Evolutionary conservation across 2,329 filamentous ascomycete species (phyloP).

Genomic region (Hortaea werneckii): DNA sequence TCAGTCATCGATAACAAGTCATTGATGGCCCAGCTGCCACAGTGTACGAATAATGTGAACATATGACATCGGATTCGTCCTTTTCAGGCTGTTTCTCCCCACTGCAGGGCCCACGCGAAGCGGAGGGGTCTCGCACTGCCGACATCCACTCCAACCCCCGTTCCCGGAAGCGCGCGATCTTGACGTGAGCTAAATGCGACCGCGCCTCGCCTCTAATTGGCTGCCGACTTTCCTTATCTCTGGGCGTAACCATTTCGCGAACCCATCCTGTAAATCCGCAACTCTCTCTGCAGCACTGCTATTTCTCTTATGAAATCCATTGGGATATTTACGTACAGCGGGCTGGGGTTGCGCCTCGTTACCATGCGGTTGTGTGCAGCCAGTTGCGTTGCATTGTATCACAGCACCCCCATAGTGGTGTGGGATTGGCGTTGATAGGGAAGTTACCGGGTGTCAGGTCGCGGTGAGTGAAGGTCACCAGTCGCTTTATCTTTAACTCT

Average conservation of each 20-base stretch:
- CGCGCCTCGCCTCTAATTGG: not conserved
- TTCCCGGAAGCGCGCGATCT: too few relatives aligned
- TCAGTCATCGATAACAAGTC: too few relatives aligned
- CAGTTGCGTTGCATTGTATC: not conserved
- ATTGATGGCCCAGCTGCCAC: too few relatives aligned
- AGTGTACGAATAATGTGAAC: too few relatives aligned
- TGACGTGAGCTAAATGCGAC: not conserved
- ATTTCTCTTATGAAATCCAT: constrained; percentile 11
- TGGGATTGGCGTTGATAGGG: not conserved
- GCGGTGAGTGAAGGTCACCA: not conserved
- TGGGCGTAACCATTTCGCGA: not conserved
- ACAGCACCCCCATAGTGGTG: not conserved
- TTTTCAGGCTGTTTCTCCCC: too few relatives aligned
- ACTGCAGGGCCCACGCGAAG: too few relatives aligned
- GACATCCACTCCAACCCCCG: too few relatives aligned
- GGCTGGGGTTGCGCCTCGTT: constrained; percentile 1
- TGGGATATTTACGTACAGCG: constrained; percentile 11
- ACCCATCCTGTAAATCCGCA: too few relatives aligned
- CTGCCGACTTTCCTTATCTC: not conserved
- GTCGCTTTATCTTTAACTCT: not conserved
- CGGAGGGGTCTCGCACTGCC: too few relatives aligned
- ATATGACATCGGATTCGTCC: too few relatives aligned
- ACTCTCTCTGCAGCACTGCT: not conserved
- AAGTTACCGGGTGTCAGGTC: not conserved
- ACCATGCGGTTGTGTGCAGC: not conserved